These are phyloP conservation scores for Urochloa ruziziensis DNA, from an alignment of 176 grass and related monocot genomes.

Conservation along the genomic window DNA sequence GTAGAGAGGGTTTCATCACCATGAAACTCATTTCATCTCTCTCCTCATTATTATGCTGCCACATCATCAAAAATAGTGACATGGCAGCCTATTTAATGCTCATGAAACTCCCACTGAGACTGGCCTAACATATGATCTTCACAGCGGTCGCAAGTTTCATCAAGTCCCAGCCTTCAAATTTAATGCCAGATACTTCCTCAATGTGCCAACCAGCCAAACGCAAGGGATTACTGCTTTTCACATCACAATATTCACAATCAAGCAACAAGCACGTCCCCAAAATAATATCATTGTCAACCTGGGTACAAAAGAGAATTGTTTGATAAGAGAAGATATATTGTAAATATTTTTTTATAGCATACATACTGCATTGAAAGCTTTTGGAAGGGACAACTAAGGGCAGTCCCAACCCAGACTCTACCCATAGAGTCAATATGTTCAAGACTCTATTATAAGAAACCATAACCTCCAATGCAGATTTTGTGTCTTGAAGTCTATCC, in stretches of 20 bases:
- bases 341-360: neutral
- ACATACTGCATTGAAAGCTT: neutral
- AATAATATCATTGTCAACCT: neutral
- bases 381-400: neutral
- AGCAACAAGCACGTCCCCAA: neutral
- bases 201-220: neutral
- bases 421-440: too few species aligned
- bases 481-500: too few species aligned
- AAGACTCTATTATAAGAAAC: too few species aligned
- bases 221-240: neutral
- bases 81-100: too few species aligned
- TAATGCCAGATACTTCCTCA: slow-evolving; percentile 8
- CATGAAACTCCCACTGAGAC: too few species aligned
- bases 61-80: too few species aligned
- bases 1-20: too few species aligned
- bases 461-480: too few species aligned
- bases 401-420: too few species aligned
- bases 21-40: too few species aligned
- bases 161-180: neutral
- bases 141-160: slow-evolving; percentile 8
- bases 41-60: too few species aligned
- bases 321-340: neutral
- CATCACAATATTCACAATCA: neutral
- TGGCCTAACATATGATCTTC: slow-evolving; percentile 6
- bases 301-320: neutral